phyloP scores from a whole-genome alignment of 192 early-diverging fungal genomes.

The Kickxella alabastrina region DNA sequence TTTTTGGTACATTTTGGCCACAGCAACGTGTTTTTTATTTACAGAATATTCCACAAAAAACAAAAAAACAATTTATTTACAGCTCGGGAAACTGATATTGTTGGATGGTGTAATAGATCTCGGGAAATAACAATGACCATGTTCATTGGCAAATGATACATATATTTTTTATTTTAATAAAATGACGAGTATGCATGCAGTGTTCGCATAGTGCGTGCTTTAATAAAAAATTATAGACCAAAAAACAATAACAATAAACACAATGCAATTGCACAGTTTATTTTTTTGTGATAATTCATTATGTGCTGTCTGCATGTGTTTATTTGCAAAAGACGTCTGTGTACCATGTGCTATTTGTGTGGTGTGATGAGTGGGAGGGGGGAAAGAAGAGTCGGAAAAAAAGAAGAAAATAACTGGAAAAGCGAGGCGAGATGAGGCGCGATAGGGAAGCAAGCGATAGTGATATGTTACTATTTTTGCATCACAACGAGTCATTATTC shows the following conservation, averaged over 20 bases:
- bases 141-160: background rate
- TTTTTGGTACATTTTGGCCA: background rate
- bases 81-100: background rate
- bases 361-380: too few species aligned
- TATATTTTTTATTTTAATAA: background rate
- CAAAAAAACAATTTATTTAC: background rate
- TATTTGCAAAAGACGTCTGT: background rate
- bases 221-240: background rate
- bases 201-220: background rate
- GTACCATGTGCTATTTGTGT: too few species aligned
- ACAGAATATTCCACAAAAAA: background rate
- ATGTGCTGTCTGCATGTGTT: background rate
- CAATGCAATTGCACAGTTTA: background rate
- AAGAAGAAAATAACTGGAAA: too few species aligned
- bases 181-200: background rate
- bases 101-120: too few species aligned
- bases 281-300: background rate
- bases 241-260: background rate
- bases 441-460: too few species aligned
- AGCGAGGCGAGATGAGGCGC: too few species aligned
- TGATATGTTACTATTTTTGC: too few species aligned
- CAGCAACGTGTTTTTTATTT: background rate
- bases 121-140: background rate
- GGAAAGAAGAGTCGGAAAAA: too few species aligned
- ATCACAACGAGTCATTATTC: too few species aligned